Conservation (phyloP, 2,329 filamentous ascomycete genomes). For the Chalara sp. region DNA sequence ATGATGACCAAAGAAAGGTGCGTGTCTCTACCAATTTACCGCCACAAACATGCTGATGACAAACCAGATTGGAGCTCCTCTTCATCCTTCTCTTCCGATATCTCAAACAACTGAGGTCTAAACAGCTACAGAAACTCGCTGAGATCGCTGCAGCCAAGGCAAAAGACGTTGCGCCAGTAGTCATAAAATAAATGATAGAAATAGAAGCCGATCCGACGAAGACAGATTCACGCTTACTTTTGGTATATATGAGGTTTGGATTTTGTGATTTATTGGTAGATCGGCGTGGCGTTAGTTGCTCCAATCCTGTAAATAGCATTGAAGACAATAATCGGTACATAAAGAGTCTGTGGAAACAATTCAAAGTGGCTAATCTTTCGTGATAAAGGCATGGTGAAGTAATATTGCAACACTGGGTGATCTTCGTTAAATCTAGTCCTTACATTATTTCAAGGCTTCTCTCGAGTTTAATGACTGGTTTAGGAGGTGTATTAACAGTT, state of each 20-base stretch:
- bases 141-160: conserved; percentile 56
- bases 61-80: conserved; percentile 69
- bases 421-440: too few relatives aligned
- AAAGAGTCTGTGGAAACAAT: too few relatives aligned
- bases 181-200: conserved; percentile 22
- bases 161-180: conserved; percentile 28
- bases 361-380: too few relatives aligned
- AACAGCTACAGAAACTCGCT: conserved; percentile 62
- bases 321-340: too few relatives aligned
- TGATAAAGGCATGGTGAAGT: too few relatives aligned
- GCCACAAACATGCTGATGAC: conserved; percentile 3
- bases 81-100: conserved; percentile 86
- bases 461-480: too few relatives aligned
- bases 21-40: conserved; percentile 15
- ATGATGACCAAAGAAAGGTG: conserved; percentile 99
- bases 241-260: not conserved
- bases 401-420: too few relatives aligned
- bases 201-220: conserved; percentile 1
- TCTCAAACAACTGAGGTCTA: conserved; percentile 60
- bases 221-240: not conserved
- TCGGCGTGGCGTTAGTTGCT: not conserved
- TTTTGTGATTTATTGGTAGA: not conserved
- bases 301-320: not conserved
- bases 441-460: too few relatives aligned
- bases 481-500: too few relatives aligned